A percentile compares a stretch with the other conserved stretches of the same genome.
phyloP scores from a whole-genome alignment of 148 eudicot species.

The Cornus florida region DNA sequence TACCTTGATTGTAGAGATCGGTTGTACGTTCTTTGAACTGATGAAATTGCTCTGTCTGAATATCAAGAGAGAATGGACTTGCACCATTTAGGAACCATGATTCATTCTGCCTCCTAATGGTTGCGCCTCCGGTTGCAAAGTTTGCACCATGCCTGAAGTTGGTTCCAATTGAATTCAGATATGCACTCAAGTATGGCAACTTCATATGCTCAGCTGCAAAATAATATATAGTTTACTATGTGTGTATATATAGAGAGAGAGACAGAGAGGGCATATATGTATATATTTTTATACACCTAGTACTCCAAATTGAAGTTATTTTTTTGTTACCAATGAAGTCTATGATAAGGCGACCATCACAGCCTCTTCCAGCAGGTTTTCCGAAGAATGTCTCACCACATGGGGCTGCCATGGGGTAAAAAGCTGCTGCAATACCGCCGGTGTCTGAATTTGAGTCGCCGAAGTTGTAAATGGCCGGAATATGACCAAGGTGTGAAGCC shows the following conservation, averaged over 20 bases:
- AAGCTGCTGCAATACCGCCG: conserved; percentile 30
- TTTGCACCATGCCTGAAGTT: conserved; percentile 46
- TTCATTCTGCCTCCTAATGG: conserved; percentile 55
- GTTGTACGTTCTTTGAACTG: conserved; percentile 62
- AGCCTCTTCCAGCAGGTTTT: conserved; percentile 30
- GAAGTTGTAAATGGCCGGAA: conserved; percentile 31
- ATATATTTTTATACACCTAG: neutral
- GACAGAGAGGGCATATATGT: neutral
- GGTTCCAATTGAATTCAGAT: conserved; percentile 43
- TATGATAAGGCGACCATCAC: conserved; percentile 48
- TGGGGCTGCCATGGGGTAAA: conserved; percentile 11
- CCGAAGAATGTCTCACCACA: conserved; percentile 29
- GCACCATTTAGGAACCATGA: conserved; percentile 57
- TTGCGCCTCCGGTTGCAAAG: conserved; percentile 53
- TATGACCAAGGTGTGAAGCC: neutral
- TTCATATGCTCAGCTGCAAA: conserved; percentile 42
- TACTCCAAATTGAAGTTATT: neutral
- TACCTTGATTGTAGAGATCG: conserved; percentile 50
- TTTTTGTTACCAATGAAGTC: conserved; percentile 40
- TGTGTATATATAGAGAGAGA: too few relatives aligned
- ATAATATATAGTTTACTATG: neutral
- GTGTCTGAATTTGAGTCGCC: conserved; percentile 39
- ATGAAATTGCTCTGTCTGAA: conserved; percentile 70
- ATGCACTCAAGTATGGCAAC: conserved; percentile 39
- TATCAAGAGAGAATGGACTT: conserved; percentile 78